A percentile compares a stretch with the other conserved stretches of the same genome.
Evolutionary conservation across 2,329 filamentous ascomycete genomes (phyloP).

Genomic region (Neoarthrinium moseri): DNA sequence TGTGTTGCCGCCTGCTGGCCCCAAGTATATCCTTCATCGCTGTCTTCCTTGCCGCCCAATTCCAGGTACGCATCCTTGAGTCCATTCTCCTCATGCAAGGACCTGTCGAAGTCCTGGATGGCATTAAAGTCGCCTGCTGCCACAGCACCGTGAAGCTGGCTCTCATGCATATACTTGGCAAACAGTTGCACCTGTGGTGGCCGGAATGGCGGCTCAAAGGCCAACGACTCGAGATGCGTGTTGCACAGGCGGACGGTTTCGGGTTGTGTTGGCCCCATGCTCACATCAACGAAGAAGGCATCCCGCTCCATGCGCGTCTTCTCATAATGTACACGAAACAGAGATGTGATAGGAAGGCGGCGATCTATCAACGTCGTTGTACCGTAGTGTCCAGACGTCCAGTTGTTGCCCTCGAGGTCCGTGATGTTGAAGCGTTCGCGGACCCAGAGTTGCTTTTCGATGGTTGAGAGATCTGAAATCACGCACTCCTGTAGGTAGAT

Average conservation of each 20-base stretch:
- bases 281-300: conserved; percentile 50
- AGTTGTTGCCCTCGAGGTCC: conserved; percentile 38
- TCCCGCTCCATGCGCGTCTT: conserved; percentile 47
- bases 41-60: conserved; percentile 45
- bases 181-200: conserved; percentile 21
- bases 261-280: background rate
- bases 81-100: conserved; percentile 41
- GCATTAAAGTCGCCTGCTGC: conserved; percentile 56
- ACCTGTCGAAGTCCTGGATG: conserved; percentile 49
- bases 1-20: conserved; percentile 46
- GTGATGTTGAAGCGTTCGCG: conserved; percentile 43
- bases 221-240: conserved; percentile 28
- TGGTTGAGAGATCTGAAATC: conserved; percentile 38
- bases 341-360: conserved; percentile 34
- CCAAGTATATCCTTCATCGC: conserved; percentile 52
- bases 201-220: conserved; percentile 18
- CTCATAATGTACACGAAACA: conserved; percentile 49
- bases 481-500: conserved; percentile 53
- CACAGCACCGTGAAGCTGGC: conserved; percentile 36
- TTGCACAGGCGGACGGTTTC: conserved; percentile 23
- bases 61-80: conserved; percentile 52
- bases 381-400: conserved; percentile 44
- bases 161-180: conserved; percentile 19
- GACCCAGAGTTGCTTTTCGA: conserved; percentile 43
- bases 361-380: conserved; percentile 50